Base-by-base conservation (phyloP, 2,329 filamentous ascomycete species). In the Clonostachys solani region DNA sequence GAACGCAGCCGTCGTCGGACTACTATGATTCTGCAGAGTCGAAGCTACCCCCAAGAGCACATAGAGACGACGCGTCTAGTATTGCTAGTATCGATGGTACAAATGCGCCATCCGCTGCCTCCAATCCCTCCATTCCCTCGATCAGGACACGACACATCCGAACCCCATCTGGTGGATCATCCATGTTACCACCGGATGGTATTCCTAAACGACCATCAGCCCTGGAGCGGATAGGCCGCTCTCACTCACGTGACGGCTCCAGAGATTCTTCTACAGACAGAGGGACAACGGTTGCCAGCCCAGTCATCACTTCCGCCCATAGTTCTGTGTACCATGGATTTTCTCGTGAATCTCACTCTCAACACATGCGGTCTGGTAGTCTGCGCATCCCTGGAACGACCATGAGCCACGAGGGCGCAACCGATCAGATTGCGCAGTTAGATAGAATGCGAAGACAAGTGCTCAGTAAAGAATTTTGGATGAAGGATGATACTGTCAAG, bases 401-500 rank as follows among this genome's bases (percentile, higher is more conserved):
- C 13, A 68, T 69, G 10, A 77, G 75, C 47, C 58, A 59, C 34
- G 79, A 82, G 55, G 77, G 77, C 3, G 77, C 75, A 6, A 75
- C 78, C 3, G 81, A 81, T 49, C 71, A 74, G 43, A 80, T 84
- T 49, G 77, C 80, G 9, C 77, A 80, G 47, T 68, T 86, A 7
- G 81, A 82, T 44, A 85, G 87, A 55, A 86, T 96, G 74, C 83
- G 87, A 52, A 88, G 89, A 58, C 91, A 92, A 60, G 85, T 99
- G 8, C 71, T 97, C 42, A 95, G 89, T 63, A 94, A 92, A 60
- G 92, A 97, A 56, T 97, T 96, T 57, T 97, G 92, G 94, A 99
- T 99, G 94, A 89, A 91, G 50, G 94, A 99, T 62, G 94, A 97
- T 60, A 96, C 95, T 52, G 95, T 92, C 50, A 97, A 95, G 62